These are phyloP conservation scores for Carex cristatella DNA, from an alignment of 176 grass and related monocot species.

Conservation along the genomic window DNA sequence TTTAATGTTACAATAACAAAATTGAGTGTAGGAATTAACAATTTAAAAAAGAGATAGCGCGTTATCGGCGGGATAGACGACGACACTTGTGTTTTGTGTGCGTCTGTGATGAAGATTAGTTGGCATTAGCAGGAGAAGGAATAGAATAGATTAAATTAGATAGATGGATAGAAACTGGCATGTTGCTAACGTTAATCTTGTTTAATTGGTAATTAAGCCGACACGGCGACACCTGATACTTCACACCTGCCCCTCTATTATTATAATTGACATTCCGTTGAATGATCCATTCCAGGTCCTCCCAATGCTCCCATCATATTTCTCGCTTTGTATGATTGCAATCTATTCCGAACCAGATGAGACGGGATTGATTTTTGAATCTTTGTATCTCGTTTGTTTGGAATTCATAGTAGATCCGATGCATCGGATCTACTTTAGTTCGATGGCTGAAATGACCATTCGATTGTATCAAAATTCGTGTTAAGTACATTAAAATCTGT, in stretches of 20 bases:
- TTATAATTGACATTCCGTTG: background rate
- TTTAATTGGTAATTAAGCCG: too few species aligned
- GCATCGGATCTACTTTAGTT: too few species aligned
- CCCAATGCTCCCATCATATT: background rate
- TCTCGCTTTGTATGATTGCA: background rate
- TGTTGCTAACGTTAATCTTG: background rate
- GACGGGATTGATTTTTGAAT: background rate
- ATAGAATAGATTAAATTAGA: background rate
- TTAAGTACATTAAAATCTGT: too few species aligned
- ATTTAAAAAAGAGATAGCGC: background rate
- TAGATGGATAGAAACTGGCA: background rate
- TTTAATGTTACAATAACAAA: background rate
- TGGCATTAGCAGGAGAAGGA: background rate
- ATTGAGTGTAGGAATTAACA: background rate
- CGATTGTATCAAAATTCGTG: too few species aligned
- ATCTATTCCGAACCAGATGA: background rate
- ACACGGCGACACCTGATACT: background rate
- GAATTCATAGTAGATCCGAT: too few species aligned
- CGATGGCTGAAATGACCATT: too few species aligned
- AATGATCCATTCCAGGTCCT: background rate
- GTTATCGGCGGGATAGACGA: background rate
- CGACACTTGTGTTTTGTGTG: background rate
- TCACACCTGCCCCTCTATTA: background rate
- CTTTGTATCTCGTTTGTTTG: too few species aligned
- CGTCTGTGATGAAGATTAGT: background rate